Conservation (phyloP, 176 grass and related monocot species). For the Otatea glauca region DNA sequence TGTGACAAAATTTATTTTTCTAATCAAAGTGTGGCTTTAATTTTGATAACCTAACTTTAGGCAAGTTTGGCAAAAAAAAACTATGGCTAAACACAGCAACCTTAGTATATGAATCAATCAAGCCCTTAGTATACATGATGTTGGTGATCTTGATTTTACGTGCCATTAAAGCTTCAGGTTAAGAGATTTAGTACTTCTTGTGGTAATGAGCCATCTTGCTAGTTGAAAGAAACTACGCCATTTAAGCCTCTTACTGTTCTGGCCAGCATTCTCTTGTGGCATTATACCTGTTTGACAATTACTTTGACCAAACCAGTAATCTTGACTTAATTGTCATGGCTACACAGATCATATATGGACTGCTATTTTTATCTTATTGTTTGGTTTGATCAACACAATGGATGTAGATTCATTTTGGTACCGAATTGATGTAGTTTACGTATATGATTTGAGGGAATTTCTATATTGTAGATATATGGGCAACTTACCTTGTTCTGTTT, state of each 20-base stretch:
- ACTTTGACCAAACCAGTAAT: no score
- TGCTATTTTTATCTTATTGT: background rate
- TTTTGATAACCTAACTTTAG: no score
- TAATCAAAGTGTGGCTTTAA: no score
- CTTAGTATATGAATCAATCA: no score
- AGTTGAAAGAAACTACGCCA: background rate
- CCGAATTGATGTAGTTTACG: background rate
- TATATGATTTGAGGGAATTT: background rate
- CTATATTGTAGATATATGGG: background rate
- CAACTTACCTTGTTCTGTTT: background rate
- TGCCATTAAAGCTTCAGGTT: background rate
- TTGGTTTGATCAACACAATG: background rate
- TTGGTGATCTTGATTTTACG: background rate
- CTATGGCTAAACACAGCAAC: no score
- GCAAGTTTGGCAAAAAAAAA: no score
- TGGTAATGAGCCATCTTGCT: background rate
- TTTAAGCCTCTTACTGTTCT: background rate
- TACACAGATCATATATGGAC: background rate
- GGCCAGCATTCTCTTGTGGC: conserved; percentile 6
- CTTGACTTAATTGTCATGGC: background rate
- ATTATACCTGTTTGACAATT: background rate
- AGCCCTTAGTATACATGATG: no score
- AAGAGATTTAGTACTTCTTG: background rate
- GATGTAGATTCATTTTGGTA: background rate
- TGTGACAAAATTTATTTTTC: no score